These are phyloP conservation scores for Apiosordaria backusii DNA, from an alignment of 495 filamentous ascomycete species.

Conservation along the genomic window DNA sequence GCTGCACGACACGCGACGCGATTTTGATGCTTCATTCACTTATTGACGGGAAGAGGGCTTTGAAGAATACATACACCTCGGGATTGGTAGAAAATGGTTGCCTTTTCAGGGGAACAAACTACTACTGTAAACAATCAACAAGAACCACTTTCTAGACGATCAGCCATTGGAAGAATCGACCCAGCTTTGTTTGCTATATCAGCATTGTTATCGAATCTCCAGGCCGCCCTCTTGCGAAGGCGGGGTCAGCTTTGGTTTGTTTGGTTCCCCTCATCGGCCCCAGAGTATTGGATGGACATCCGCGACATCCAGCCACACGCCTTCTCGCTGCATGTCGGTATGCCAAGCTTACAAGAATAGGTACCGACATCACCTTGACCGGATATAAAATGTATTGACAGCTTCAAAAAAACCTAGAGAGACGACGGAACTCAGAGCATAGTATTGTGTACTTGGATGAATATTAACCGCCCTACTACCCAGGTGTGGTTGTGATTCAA, in stretches of 20 bases:
- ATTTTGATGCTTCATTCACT: neutral
- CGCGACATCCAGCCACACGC: neutral
- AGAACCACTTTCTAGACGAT: neutral
- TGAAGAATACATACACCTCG: neutral
- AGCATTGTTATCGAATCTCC: slow-evolving; percentile 4
- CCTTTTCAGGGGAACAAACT: neutral
- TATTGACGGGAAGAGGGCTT: neutral
- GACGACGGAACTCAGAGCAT: no score
- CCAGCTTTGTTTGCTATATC: neutral
- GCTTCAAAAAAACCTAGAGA: neutral
- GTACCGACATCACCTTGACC: neutral
- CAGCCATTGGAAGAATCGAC: neutral
- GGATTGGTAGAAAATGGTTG: neutral
- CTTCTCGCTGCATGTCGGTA: neutral
- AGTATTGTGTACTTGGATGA: no score
- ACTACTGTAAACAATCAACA: slow-evolving; percentile 1
- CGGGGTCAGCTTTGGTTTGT: neutral
- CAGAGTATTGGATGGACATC: neutral
- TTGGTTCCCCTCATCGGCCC: neutral
- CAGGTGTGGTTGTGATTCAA: no score
- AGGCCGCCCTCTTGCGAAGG: neutral
- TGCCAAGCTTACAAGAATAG: neutral
- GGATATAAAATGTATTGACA: neutral
- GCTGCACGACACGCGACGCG: slow-evolving; percentile 19
- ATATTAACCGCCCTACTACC: no score